Percentiles rank a stretch among this genome's conserved stretches.
Conservation (phyloP, 1,284 basidiomycete genomes). For the Cryptococcus sp. region DNA sequence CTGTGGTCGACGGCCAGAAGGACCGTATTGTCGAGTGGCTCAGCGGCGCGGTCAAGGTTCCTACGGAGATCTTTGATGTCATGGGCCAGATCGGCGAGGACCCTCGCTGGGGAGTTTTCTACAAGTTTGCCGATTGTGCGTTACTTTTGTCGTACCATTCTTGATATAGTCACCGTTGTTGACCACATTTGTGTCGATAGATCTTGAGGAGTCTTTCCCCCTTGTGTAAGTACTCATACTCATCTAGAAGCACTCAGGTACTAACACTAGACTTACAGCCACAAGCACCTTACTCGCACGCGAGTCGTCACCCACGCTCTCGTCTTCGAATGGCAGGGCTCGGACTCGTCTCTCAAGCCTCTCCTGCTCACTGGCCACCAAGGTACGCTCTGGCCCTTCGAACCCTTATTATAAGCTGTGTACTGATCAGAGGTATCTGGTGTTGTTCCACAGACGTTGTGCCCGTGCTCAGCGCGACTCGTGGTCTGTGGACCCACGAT, state of each 20-base stretch:
- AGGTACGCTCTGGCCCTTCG: slow-evolving; percentile 52
- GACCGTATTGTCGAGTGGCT: slow-evolving; percentile 40
- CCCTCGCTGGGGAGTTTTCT: slow-evolving; percentile 50
- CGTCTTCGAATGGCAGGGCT: slow-evolving; percentile 66
- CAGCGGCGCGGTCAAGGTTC: slow-evolving; percentile 42
- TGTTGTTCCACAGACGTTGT: slow-evolving; percentile 58
- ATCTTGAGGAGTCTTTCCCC: slow-evolving; percentile 50
- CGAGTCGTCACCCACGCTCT: slow-evolving; percentile 68
- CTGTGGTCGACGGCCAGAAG: slow-evolving; percentile 30
- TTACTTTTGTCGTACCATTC: slow-evolving; percentile 1
- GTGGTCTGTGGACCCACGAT: slow-evolving; percentile 62
- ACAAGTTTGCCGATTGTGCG: slow-evolving; percentile 48
- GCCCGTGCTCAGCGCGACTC: slow-evolving; percentile 61
- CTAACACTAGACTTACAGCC: slow-evolving; percentile 48
- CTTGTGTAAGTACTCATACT: slow-evolving; percentile 33
- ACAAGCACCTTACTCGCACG: slow-evolving; percentile 59
- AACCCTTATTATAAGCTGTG: not conserved
- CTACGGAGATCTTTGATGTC: slow-evolving; percentile 52
- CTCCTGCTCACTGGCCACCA: slow-evolving; percentile 68
- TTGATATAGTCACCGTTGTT: not conserved
- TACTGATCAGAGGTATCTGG: not conserved
- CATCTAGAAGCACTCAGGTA: not conserved
- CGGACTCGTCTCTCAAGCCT: slow-evolving; percentile 62
- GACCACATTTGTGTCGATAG: slow-evolving; percentile 12
- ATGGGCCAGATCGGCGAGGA: slow-evolving; percentile 52